Evolutionary conservation across 2,329 filamentous ascomycete genomes (phyloP), one percentile per base, ranked within the genome.

Genomic region (Colletotrichum sp.): DNA sequence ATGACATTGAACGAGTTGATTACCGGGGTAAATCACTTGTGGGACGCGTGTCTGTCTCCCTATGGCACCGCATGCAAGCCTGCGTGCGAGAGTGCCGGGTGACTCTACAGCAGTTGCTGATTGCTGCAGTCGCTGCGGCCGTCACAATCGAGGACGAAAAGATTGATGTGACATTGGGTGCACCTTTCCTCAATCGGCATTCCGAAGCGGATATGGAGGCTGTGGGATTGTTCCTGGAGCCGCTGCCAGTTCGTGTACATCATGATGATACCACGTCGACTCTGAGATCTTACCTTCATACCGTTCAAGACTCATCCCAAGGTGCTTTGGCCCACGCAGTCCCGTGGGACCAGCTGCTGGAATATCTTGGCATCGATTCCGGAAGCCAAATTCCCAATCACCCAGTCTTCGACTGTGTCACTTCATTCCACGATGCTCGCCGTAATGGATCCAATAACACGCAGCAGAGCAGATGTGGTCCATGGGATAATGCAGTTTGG

Each of bases 271-370:
- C 30, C 13, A 25, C 27, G 10, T 8, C 65, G 27, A 55, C 34
- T 32, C 34, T 60, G n/a, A 22, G 36, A 8, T 34, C 66, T 36
- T 65, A 60, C 27, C 28, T 71, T 32, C 43, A 15, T 22, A 27
- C 52, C 1, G 81, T 83, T 0, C 79, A 79, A 58, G 8, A 25
- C 8, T 79, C 78, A 3, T 78, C 77, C 16, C 78, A 79, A 66
- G 66, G 75, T 10, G 81, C 83, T 3, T 75, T 84, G 4, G 76
- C 80, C 5, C 79, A 82, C 43, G 80, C 78, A 3, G 60, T 84
- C 3, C 81, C 81, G 2, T 84, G 81, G 81, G 13, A 81, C 32
- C 76, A 80, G 34, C 80, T 84, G 32, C 75, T 82, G 13, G n/a
- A 77, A 8, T 77, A 79, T 43, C 60, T 82, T 13, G 71, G 66